Evolutionary conservation across 176 grass and related monocot species (phyloP).

Genomic region (Tillandsia fasciculata): DNA sequence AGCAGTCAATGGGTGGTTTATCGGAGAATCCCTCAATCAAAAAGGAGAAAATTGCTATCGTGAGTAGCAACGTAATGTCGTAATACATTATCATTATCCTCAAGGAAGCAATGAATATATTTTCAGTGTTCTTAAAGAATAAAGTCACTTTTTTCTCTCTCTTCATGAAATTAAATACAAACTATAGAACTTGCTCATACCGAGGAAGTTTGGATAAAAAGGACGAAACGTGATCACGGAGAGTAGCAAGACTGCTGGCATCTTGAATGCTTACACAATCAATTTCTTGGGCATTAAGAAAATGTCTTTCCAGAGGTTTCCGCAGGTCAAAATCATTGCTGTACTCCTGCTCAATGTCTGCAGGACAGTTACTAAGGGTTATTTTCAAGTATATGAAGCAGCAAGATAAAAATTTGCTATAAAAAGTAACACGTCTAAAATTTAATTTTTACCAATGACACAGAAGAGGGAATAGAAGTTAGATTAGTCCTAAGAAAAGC

Average conservation of each 20-base stretch:
- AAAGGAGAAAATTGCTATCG: neutral
- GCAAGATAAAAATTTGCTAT: neutral
- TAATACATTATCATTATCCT: no score
- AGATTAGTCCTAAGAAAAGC: no score
- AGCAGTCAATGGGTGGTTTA: neutral
- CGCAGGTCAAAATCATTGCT: slow-evolving; percentile 90
- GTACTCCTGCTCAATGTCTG: slow-evolving; percentile 74
- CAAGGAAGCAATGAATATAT: no score
- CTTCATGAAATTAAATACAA: neutral
- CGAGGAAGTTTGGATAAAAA: slow-evolving; percentile 61
- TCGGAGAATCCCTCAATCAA: neutral
- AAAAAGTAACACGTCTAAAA: no score
- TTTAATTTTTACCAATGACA: no score
- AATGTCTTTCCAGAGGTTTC: slow-evolving; percentile 64
- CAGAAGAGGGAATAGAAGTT: no score
- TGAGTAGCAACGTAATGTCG: no score
- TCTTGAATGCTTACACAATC: slow-evolving; percentile 75
- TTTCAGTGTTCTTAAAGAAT: no score
- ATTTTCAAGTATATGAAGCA: neutral
- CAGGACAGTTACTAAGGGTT: slow-evolving; percentile 4
- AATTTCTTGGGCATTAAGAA: slow-evolving; percentile 48
- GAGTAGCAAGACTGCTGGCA: slow-evolving; percentile 22
- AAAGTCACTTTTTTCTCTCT: no score
- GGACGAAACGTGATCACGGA: slow-evolving; percentile 36
- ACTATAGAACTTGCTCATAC: slow-evolving; percentile 27